phyloP scores from a whole-genome alignment of 2,329 filamentous ascomycete species.

The Gyromitra esculenta region DNA sequence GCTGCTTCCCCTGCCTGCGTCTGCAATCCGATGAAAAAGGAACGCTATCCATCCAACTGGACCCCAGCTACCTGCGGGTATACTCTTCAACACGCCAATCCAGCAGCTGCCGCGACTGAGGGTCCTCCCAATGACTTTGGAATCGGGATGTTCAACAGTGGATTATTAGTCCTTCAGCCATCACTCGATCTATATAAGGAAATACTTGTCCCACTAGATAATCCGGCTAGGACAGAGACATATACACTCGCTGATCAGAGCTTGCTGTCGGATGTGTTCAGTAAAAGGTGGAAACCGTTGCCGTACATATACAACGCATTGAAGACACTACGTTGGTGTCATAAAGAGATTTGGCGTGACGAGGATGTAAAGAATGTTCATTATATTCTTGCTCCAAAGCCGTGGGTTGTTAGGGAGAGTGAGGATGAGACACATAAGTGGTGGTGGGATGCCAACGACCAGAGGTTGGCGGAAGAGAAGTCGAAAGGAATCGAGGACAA shows the following conservation, averaged over 20 bases:
- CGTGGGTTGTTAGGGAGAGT: conserved; percentile 68
- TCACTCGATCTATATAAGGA: conserved; percentile 64
- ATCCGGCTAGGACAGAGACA: conserved; percentile 63
- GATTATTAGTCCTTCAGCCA: conserved; percentile 69
- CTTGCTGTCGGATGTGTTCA: conserved; percentile 68
- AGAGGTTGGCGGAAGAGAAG: conserved; percentile 63
- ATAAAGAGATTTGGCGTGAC: conserved; percentile 69
- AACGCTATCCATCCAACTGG: conserved; percentile 82
- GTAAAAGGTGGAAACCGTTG: conserved; percentile 68
- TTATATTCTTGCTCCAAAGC: conserved; percentile 71
- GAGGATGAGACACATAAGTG: conserved; percentile 66
- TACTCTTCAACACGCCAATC: conserved; percentile 65
- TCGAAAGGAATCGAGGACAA: conserved; percentile 61
- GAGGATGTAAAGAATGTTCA: conserved; percentile 70
- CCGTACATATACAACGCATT: conserved; percentile 72
- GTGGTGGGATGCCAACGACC: conserved; percentile 67
- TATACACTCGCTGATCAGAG: conserved; percentile 70
- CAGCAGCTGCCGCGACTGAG: conserved; percentile 64
- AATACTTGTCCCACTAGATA: conserved; percentile 66
- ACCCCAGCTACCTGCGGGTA: conserved; percentile 69
- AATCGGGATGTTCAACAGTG: conserved; percentile 68
- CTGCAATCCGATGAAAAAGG: conserved; percentile 81
- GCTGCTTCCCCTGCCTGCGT: conserved; percentile 85
- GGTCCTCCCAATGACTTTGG: conserved; percentile 63
- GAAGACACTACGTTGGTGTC: conserved; percentile 69